Conservation (phyloP, 306 rosid species). For the Mimosa pudica region DNA sequence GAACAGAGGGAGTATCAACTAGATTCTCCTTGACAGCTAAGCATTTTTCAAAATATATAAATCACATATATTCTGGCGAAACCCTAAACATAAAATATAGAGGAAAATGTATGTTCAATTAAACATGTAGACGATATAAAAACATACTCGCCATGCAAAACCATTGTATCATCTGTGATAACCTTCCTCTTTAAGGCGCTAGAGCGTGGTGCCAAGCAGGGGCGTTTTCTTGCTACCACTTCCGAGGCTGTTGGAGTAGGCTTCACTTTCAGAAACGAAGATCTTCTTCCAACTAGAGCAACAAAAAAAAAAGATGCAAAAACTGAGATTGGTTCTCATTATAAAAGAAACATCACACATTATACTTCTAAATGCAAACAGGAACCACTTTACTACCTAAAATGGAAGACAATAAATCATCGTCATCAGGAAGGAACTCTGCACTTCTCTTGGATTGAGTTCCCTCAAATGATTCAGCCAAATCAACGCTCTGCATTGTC, state of each 20-base stretch:
- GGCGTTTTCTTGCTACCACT: conserved; percentile 54
- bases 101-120: conserved; percentile 6
- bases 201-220: conserved; percentile 58
- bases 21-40: background rate
- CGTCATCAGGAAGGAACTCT: conserved; percentile 86
- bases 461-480: conserved; percentile 67
- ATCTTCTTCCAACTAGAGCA: conserved; percentile 81
- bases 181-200: conserved; percentile 85
- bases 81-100: conserved; percentile 13
- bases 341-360: conserved; percentile 21
- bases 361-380: conserved; percentile 24
- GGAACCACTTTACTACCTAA: conserved; percentile 60
- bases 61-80: background rate
- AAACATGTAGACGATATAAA: conserved; percentile 31
- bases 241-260: conserved; percentile 76
- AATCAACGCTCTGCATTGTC: conserved; percentile 71
- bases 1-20: background rate
- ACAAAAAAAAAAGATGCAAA: conserved; percentile 34
- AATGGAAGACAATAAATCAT: conserved; percentile 94
- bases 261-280: conserved; percentile 82
- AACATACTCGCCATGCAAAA: conserved; percentile 99
- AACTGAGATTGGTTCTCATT: conserved; percentile 20
- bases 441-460: conserved; percentile 59
- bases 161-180: conserved; percentile 93
- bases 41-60: background rate